A percentile compares a stretch with the other conserved stretches of the same genome.
phyloP scores from a whole-genome alignment of 805 yeast species.

The Spathaspora girioi region DNA sequence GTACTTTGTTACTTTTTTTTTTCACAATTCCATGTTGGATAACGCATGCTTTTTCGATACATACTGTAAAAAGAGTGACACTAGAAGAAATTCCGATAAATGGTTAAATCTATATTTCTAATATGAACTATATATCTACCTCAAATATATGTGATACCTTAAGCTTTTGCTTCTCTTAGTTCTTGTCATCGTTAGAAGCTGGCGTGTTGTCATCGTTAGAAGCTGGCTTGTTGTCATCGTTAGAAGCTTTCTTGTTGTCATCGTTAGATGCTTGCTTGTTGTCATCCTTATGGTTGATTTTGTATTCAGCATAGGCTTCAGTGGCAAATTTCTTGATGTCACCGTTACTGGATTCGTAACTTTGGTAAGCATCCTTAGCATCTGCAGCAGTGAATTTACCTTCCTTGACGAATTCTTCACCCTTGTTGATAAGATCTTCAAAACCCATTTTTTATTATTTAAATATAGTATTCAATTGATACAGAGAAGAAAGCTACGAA shows the following conservation, averaged over 20 bases:
- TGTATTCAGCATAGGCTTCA: constrained; percentile 28
- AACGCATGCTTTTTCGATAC: not conserved
- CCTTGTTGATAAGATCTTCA: constrained; percentile 29
- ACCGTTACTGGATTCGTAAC: constrained; percentile 24
- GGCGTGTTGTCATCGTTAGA: not conserved
- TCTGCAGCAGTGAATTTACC: constrained; percentile 19
- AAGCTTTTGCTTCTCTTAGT: too few relatives aligned
- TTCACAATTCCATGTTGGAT: not conserved
- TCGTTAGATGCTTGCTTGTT: not conserved
- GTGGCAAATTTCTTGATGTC: constrained; percentile 31
- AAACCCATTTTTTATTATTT: constrained; percentile 22
- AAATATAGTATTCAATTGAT: not conserved
- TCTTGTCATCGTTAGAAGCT: too few relatives aligned
- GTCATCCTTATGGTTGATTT: constrained; percentile 18
- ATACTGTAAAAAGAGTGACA: not conserved
- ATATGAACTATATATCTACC: too few relatives aligned
- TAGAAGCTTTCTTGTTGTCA: constrained; percentile 10
- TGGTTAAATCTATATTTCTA: too few relatives aligned
- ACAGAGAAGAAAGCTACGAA: not conserved
- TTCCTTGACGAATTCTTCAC: constrained; percentile 18
- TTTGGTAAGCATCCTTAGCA: constrained; percentile 33
- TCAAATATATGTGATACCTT: too few relatives aligned
- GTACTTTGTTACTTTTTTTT: not conserved
- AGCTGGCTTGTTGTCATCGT: constrained; percentile 7
- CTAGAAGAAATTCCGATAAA: too few relatives aligned